Evolutionary conservation across 1,284 basidiomycete genomes (phyloP), one percentile per base, ranked within the genome.

Genomic region (Austroboletus niveus): DNA sequence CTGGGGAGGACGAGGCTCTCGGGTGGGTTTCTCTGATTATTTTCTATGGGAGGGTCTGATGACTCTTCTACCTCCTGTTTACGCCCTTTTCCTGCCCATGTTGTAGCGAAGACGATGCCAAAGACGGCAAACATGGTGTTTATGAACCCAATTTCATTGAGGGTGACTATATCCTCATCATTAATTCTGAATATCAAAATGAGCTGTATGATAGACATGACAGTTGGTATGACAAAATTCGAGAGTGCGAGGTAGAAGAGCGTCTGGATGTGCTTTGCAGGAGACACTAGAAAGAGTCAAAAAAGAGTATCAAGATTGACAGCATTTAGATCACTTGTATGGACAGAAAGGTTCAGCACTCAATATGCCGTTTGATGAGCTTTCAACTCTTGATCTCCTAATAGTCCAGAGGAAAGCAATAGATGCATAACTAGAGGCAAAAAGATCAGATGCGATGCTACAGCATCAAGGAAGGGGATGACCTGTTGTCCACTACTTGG

Each of bases 91-190:
- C 62, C 58, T 1, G 60, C 65, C 64, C 64, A 65, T 14, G 65
- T 55, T 2, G 56, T 65, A 7, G 64, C 60, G 31, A 66, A 67
- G 3, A 63, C 63, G 24, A 62, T 57, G 22, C 63, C 61, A 15
- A 65, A 57, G 45, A 64, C 55, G 27, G 61, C 47, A 12, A 65
- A 12, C 45, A 53, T 57, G 27, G 55, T 51, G 46, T 60, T 60
- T 29, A 55, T 55, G 3, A 50, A 17, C 5, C 40, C 41, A 15
- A 60, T 17, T 5, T 42, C 42, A 14, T 51, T 17, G 3, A 32
- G 7, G 22, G 8, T 34, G 12, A 58, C 11, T 53, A 22, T 4
- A 59, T 30, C 7, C 44, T 7, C 7, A 29, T 29, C 27, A 1
- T 1, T 6, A 29, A 29, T 29, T 8, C 27, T 29, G 27, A 6